Evolutionary conservation across 345 rosid genomes (phyloP).

Genomic region (Erysimum cheiranthoides): DNA sequence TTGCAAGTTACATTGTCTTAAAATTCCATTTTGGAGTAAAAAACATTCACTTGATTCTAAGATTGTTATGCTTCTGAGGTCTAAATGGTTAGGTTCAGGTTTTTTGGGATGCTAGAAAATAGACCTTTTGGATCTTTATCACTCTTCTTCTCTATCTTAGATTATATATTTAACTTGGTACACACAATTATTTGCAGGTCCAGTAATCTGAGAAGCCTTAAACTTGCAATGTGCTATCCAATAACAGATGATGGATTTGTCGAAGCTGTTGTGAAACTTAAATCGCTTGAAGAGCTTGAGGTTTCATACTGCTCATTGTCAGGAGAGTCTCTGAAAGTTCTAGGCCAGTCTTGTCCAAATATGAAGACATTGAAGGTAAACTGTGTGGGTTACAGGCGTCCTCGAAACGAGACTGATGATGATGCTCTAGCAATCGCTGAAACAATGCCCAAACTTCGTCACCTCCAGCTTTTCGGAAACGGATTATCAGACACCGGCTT

Average conservation of each 20-base stretch:
- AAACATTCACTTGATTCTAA: background rate
- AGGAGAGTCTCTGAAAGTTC: conserved; percentile 24
- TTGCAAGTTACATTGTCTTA: background rate
- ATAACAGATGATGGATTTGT: conserved; percentile 54
- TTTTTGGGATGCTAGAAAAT: background rate
- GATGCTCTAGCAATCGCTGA: conserved; percentile 70
- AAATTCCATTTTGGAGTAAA: background rate
- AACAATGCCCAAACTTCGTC: conserved; percentile 56
- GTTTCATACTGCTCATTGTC: conserved; percentile 42
- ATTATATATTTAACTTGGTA: background rate
- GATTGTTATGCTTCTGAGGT: conserved; percentile 7
- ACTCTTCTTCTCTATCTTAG: background rate
- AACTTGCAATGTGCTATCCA: conserved; percentile 43
- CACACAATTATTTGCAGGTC: conserved; percentile 49
- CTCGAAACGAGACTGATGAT: conserved; percentile 46
- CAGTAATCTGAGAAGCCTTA: conserved; percentile 52
- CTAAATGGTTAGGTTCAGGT: conserved; percentile 13
- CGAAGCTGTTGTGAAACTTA: conserved; percentile 52
- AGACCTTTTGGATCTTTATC: background rate
- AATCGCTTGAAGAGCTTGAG: conserved; percentile 67
- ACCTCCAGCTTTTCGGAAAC: conserved; percentile 67
- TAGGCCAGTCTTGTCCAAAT: conserved; percentile 40
- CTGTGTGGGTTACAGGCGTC: conserved; percentile 34
- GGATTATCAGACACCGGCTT: conserved; percentile 63
- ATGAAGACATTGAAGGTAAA: conserved; percentile 38